A percentile compares a stretch with the other conserved stretches of the same genome.
Evolutionary conservation across 768 basidiomycete species (phyloP).

Genomic region (Pilatotrama ljubarskyi): DNA sequence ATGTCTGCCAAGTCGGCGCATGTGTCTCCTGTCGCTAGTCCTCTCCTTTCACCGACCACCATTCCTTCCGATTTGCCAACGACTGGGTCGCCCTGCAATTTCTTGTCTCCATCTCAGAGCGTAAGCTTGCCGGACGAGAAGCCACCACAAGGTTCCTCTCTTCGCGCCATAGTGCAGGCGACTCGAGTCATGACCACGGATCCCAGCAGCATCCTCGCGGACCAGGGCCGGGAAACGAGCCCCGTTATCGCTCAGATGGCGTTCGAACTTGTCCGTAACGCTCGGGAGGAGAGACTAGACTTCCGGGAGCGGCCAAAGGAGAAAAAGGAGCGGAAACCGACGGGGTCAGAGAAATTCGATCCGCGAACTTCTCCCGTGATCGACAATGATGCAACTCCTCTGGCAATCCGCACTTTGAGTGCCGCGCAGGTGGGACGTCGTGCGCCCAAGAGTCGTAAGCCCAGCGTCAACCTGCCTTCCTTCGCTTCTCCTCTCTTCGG

Average conservation of each 20-base stretch:
- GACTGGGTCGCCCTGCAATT: not conserved
- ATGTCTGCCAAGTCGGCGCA: conserved; percentile 8
- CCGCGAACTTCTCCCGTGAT: not conserved
- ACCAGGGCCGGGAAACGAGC: conserved; percentile 65
- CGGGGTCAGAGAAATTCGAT: conserved; percentile 13
- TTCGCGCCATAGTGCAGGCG: conserved; percentile 78
- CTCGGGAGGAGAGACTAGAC: conserved; percentile 62
- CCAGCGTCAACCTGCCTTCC: conserved; percentile 26
- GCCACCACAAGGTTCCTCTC: conserved; percentile 57
- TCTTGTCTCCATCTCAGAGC: conserved; percentile 20
- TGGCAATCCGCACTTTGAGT: conserved; percentile 26
- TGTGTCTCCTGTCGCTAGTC: conserved; percentile 12
- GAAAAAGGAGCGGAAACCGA: conserved; percentile 33
- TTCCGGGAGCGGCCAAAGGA: conserved; percentile 51
- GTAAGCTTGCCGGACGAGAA: conserved; percentile 25
- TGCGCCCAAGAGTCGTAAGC: conserved; percentile 20
- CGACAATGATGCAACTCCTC: conserved; percentile 45
- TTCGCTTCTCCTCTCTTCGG: conserved; percentile 63
- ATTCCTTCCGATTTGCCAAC: conserved; percentile 7
- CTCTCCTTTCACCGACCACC: conserved; percentile 11
- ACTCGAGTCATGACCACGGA: conserved; percentile 87
- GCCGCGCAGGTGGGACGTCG: conserved; percentile 14
- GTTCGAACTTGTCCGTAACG: conserved; percentile 63
- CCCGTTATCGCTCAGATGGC: conserved; percentile 64
- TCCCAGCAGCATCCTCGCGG: conserved; percentile 69